A percentile compares a stretch with the other conserved stretches of the same genome.
Conservation (phyloP, 352 stramenopile genomes). For the Globisporangium perplexum region DNA sequence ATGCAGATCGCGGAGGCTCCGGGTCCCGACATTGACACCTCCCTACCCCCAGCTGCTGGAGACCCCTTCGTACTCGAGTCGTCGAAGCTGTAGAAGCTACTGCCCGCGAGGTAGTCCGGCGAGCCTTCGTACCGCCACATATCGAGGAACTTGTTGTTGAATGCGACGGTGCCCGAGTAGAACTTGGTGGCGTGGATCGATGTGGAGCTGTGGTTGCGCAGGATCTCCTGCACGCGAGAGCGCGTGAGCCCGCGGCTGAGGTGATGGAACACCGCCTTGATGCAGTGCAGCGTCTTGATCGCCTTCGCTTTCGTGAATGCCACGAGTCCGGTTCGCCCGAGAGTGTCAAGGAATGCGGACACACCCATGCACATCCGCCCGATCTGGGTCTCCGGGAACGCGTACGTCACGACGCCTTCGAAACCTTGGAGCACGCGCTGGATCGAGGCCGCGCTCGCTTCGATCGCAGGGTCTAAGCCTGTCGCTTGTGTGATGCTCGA, state of each 20-base stretch:
- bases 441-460: constrained; percentile 21
- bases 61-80: constrained; percentile 11
- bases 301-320: constrained; percentile 34
- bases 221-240: constrained; percentile 55
- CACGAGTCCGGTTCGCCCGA: constrained; percentile 48
- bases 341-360: constrained; percentile 58
- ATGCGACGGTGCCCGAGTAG: constrained; percentile 65
- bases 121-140: constrained; percentile 80
- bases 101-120: constrained; percentile 61
- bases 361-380: constrained; percentile 61
- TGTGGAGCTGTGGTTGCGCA: constrained; percentile 58
- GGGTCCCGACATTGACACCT: neutral
- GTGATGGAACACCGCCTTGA: constrained; percentile 78
- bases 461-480: neutral
- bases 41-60: neutral
- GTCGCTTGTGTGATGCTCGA: neutral
- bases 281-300: constrained; percentile 47
- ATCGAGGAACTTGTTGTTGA: constrained; percentile 77
- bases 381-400: constrained; percentile 41
- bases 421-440: constrained; percentile 32
- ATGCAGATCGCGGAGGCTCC: neutral
- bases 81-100: constrained; percentile 21
- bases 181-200: constrained; percentile 67
- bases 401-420: constrained; percentile 43
- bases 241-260: constrained; percentile 60